Evolutionary conservation across 345 rosid species (phyloP), one percentile per base, ranked within the genome.

Genomic region (Cardamine resedifolia): DNA sequence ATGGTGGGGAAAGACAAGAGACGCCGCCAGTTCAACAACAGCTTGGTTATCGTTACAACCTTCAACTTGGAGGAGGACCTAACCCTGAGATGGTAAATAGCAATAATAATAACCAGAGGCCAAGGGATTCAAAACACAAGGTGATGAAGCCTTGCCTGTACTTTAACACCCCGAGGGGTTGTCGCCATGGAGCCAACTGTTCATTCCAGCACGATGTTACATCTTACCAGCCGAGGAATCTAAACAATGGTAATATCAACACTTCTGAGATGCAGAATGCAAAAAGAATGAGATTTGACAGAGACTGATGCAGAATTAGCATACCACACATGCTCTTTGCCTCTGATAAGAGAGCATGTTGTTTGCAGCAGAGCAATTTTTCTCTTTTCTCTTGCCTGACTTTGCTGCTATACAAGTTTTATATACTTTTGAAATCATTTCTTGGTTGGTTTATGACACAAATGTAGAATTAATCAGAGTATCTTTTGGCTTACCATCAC

Each of bases 1-100:
- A 95, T 73, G 99, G 99, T 43, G 99, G 84, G 16, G 99, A 96
- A 57, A 86, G 92, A 77, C 92, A 82, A 66, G 97, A 90, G 66
- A 48, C 31, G 0, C 77, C 58, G 8, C 72, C 76, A 26, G 58
- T 82, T 15, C 95, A 82, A 68, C 94, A 79, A 50, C 81, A 76
- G 52, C 66, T 77, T 30, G 66, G 71, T 77, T 60, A 66, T 72
- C 83, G 80, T 10, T 83, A 74, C 68, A 76, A 73, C 77, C 82
- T 61, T 49, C 91, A 79, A 26, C 24, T 70, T 18, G 79, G 68
- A 39, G 73, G 76, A 15, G 81, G 81, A 68, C 52, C 80, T 24
- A 85, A 68, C 77, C 84, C 85, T 47, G 96, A 90, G 80, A 27
- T 70, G 79, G 73, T 67, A 63, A 71, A 63, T 62, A 63, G 65